Percentiles rank a stretch among this genome's conserved stretches.
Evolutionary conservation across 352 stramenopile genomes (phyloP).

Genomic region (Phytopythium montanum): DNA sequence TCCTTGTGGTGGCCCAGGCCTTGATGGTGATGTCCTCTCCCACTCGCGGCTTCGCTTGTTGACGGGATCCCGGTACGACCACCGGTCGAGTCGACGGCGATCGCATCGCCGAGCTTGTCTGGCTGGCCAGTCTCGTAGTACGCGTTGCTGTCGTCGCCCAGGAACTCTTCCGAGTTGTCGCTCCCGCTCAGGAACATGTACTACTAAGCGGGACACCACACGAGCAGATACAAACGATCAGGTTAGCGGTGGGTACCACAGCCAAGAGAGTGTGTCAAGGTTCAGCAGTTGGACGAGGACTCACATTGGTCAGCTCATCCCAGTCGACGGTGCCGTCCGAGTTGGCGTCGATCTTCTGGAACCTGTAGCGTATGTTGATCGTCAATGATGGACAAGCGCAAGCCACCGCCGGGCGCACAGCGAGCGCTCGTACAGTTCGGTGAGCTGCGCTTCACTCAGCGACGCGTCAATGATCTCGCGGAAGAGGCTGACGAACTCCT

Average conservation of each 20-base stretch:
- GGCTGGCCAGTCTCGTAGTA: slow-evolving; percentile 64
- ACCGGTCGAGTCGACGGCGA: slow-evolving; percentile 6
- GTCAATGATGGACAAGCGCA: not conserved
- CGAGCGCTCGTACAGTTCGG: slow-evolving; percentile 51
- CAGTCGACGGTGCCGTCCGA: slow-evolving; percentile 85
- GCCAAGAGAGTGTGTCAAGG: not conserved
- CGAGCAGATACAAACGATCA: not conserved
- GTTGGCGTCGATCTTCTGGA: slow-evolving; percentile 89
- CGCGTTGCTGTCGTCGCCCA: slow-evolving; percentile 57
- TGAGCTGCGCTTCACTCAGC: slow-evolving; percentile 75
- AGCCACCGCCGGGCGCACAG: too few relatives aligned
- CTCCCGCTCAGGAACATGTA: slow-evolving; percentile 85
- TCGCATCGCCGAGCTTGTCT: slow-evolving; percentile 38
- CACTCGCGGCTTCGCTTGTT: not conserved
- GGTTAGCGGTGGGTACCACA: not conserved
- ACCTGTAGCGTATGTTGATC: slow-evolving; percentile 25
- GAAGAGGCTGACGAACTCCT: slow-evolving; percentile 83
- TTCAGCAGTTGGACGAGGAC: not conserved
- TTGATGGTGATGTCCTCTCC: slow-evolving; percentile 13
- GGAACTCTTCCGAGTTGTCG: slow-evolving; percentile 52
- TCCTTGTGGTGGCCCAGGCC: slow-evolving; percentile 56
- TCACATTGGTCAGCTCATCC: slow-evolving; percentile 87
- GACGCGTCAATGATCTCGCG: slow-evolving; percentile 76
- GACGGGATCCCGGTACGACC: slow-evolving; percentile 12
- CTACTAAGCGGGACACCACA: slow-evolving; percentile 21